These are phyloP conservation scores for Samsoniella hepiali DNA, from an alignment of 2,329 filamentous ascomycete species.

Conservation along the genomic window DNA sequence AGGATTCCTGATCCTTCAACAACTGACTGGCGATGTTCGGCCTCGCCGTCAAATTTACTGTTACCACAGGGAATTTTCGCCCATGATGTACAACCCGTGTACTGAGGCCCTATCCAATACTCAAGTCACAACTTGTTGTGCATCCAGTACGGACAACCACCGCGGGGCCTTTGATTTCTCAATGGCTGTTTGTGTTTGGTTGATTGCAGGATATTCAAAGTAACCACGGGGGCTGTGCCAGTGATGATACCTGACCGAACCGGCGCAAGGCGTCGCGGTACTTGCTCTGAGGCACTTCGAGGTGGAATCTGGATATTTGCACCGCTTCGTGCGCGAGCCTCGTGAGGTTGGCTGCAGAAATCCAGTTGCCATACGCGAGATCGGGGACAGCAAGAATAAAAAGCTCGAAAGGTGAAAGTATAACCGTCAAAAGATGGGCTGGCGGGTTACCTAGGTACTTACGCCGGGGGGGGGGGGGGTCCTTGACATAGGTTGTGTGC, in stretches of 20 bases:
- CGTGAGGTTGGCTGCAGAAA: conserved; percentile 10
- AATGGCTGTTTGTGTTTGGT: conserved; percentile 17
- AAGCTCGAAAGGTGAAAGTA: conserved; percentile 4
- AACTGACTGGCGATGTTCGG: conserved; percentile 4
- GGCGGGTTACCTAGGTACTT: background rate
- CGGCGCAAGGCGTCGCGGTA: conserved; percentile 16
- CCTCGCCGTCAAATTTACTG: conserved; percentile 3
- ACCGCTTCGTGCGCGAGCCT: conserved; percentile 8
- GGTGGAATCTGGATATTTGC: conserved; percentile 7
- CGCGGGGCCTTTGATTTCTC: conserved; percentile 8
- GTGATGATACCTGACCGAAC: conserved; percentile 17
- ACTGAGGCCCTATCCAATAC: conserved; percentile 14
- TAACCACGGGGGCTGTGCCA: conserved; percentile 14
- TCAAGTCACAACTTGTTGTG: conserved; percentile 6
- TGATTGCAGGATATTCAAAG: conserved; percentile 8
- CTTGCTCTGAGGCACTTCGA: conserved; percentile 15
- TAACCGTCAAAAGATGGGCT: conserved; percentile 1
- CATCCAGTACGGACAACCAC: conserved; percentile 7
- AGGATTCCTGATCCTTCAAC: background rate
- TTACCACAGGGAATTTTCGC: conserved; percentile 12
- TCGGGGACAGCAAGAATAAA: conserved; percentile 7
- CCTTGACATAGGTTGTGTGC: no score
- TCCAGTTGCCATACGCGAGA: conserved; percentile 4
- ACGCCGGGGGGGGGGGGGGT: no score
- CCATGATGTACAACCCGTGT: conserved; percentile 13